Conservation (phyloP, 2,329 filamentous ascomycete species). For the Talaromyces sp. region DNA sequence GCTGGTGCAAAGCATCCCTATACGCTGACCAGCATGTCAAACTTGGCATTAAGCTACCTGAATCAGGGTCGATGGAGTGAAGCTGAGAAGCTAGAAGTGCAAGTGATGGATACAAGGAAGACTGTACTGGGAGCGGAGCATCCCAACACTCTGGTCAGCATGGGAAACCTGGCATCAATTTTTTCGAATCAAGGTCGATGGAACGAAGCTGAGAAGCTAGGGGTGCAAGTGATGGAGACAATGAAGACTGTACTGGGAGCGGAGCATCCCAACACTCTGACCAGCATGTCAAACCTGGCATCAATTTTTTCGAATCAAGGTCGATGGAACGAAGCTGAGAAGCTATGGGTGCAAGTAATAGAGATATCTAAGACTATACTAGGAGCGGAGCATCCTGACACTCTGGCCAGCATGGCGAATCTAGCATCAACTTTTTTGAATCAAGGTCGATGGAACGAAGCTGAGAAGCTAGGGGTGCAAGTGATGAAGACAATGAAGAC, state of each 20-base stretch:
- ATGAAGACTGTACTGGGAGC: constrained; percentile 23
- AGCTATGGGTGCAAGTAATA: neutral
- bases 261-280: constrained; percentile 29
- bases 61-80: constrained; percentile 23
- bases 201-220: neutral
- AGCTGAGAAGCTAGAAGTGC: constrained; percentile 21
- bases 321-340: constrained; percentile 24
- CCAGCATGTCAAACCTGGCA: constrained; percentile 20
- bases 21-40: constrained; percentile 16
- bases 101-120: constrained; percentile 13
- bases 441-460: neutral
- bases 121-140: constrained; percentile 27
- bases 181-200: neutral
- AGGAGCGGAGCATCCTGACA: constrained; percentile 28
- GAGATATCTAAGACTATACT: constrained; percentile 22
- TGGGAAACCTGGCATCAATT: neutral
- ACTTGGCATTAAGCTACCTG: constrained; percentile 7
- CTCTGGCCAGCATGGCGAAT: constrained; percentile 23
- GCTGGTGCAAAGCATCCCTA: neutral
- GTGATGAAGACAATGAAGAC: constrained; percentile 16
- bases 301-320: constrained; percentile 20
- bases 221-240: neutral
- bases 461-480: neutral
- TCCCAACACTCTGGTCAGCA: constrained; percentile 27
- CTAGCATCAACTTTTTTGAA: neutral